Evolutionary conservation across 2,329 filamentous ascomycete genomes (phyloP).

Genomic region (Paecilomyces niveus): DNA sequence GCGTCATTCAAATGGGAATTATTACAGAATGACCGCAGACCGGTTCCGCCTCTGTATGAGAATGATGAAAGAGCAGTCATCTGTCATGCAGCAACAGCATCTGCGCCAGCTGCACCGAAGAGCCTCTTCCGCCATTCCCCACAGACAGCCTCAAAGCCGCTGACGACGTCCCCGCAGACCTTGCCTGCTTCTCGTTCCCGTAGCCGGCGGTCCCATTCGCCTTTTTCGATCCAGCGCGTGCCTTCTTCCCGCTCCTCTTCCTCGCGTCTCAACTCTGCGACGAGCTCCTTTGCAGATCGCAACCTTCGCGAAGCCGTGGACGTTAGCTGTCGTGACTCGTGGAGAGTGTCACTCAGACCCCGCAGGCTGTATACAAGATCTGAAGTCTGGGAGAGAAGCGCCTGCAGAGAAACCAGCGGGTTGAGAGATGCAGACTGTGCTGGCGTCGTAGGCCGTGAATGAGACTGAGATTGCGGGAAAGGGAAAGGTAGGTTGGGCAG

Average conservation of each 20-base stretch:
- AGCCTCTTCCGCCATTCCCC: constrained; percentile 74
- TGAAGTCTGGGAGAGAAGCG: constrained; percentile 62
- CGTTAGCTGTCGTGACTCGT: constrained; percentile 88
- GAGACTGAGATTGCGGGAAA: constrained; percentile 21
- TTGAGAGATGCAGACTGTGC: constrained; percentile 21
- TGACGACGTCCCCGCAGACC: constrained; percentile 80
- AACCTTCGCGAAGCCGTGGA: constrained; percentile 72
- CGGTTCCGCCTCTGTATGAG: background rate
- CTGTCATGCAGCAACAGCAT: constrained; percentile 22
- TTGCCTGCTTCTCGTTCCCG: constrained; percentile 71
- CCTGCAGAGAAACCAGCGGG: constrained; percentile 58
- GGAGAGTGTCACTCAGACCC: constrained; percentile 80
- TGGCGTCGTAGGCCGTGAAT: constrained; percentile 22
- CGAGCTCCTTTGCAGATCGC: constrained; percentile 73
- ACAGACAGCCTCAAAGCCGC: constrained; percentile 87
- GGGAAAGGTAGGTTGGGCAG: constrained; percentile 45
- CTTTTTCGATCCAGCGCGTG: constrained; percentile 69
- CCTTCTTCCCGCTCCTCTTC: constrained; percentile 77
- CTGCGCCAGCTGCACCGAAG: constrained; percentile 39
- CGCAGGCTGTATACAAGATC: constrained; percentile 75
- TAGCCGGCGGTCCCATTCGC: constrained; percentile 75
- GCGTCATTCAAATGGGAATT: background rate
- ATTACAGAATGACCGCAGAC: background rate
- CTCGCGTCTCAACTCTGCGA: constrained; percentile 77
- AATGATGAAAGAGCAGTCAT: constrained; percentile 19